Base-by-base conservation (phyloP, 1,139 yeast species). In the Wickerhamomyces sp. region DNA sequence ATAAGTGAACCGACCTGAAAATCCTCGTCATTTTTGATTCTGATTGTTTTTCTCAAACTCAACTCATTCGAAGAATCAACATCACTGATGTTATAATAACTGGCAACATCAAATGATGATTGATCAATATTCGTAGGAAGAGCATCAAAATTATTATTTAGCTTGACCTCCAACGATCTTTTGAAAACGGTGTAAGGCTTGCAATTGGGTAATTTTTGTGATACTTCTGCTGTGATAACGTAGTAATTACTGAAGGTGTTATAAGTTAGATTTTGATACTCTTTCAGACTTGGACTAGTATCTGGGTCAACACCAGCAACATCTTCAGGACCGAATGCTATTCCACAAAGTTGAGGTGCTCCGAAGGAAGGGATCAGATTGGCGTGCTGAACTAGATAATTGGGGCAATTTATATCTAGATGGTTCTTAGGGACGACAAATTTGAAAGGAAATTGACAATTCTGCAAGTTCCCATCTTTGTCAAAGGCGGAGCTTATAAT, bases 121-220 rank as follows among this genome's bases (percentile, higher is more conserved):
- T 36, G 35, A 2, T 25, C 17, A 12, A 40, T 39, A 17, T 36
- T 41, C 3, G 47, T 42, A 4, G 51, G 51, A 1, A 42, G n/a
- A 4, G 39, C 39, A 1, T 25, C 28, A 24, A 36, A 30, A 3
- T 25, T 5, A 9, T 36, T 32, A 7, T 37, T 17, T 2, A 50
- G 46, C 15, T 39, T 44, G 25, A 51, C 39, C 33, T 48, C 49
- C 40, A 46, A 17, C 1, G 47, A 37, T 39, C 55, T 42, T 4
- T 44, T 36, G 33, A 51, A 43, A 14, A 51, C 38, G 3, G 46
- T 43, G 27, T 39, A 43, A 3, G 49, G 43, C 7, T 31, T 37
- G 21, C 5, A 37, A 38, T 15, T 25, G 28, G 13, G 14, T n/a
- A 45, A 37, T 17, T 45, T 39, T 38, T 49, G 55, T 21, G 36